Conservation (phyloP, 768 basidiomycete species). For the Russula virescens region DNA sequence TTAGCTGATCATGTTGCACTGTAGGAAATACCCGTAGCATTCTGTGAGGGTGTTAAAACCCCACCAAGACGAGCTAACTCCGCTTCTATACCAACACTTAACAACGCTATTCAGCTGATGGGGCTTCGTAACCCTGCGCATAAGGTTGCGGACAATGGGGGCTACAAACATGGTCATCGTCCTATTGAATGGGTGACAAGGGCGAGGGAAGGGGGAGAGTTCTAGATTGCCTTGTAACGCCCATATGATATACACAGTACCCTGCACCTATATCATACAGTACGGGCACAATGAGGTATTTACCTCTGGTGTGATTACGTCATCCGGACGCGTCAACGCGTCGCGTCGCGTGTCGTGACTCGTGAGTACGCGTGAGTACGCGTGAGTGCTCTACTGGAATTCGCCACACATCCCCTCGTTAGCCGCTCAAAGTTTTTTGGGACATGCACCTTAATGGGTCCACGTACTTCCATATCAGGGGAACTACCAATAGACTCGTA, state of each 20-base stretch:
- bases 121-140: background rate
- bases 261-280: too few species aligned
- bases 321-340: conserved; percentile 3
- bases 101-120: background rate
- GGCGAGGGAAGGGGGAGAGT: too few species aligned
- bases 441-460: conserved; percentile 1
- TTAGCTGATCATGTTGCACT: background rate
- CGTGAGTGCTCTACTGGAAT: background rate
- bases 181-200: too few species aligned
- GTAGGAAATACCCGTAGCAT: conserved; percentile 7
- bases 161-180: background rate
- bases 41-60: conserved; percentile 26
- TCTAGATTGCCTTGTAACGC: too few species aligned
- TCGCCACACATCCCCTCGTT: background rate
- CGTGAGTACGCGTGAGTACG: too few species aligned
- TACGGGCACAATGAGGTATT: background rate
- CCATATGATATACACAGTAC: too few species aligned
- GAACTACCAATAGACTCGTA: conserved; percentile 18
- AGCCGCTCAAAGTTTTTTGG: background rate
- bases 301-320: conserved; percentile 6
- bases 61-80: background rate
- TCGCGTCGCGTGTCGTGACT: conserved; percentile 1
- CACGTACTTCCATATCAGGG: conserved; percentile 17
- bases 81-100: too few species aligned
- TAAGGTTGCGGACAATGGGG: background rate